phyloP scores from a whole-genome alignment of 495 filamentous ascomycete species.

The Penicillium flavigenum region DNA sequence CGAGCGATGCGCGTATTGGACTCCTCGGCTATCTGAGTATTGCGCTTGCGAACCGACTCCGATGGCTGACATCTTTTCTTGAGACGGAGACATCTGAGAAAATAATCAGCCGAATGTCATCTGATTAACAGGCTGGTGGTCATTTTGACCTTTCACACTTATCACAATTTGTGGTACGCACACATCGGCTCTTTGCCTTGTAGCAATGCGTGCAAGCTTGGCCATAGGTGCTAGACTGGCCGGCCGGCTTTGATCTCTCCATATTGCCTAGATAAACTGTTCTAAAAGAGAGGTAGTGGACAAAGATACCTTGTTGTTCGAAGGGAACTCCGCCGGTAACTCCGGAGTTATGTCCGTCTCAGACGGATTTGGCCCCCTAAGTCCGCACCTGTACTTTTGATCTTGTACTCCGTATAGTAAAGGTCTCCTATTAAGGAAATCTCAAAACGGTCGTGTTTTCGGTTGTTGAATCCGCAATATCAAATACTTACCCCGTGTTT shows the following conservation, averaged over 20 bases:
- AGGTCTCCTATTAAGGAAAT: too few species aligned
- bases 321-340: too few species aligned
- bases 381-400: too few species aligned
- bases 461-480: too few species aligned
- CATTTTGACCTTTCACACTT: slow-evolving; percentile 26
- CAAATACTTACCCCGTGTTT: too few species aligned
- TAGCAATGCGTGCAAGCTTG: slow-evolving; percentile 32
- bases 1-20: slow-evolving; percentile 48
- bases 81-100: slow-evolving; percentile 45
- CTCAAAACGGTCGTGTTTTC: too few species aligned
- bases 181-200: slow-evolving; percentile 36
- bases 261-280: background rate
- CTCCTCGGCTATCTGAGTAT: slow-evolving; percentile 25
- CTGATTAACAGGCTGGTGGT: background rate
- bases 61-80: slow-evolving; percentile 41
- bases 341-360: too few species aligned
- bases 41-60: slow-evolving; percentile 33
- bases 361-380: too few species aligned
- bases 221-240: slow-evolving; percentile 24
- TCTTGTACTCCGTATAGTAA: too few species aligned
- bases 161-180: slow-evolving; percentile 17
- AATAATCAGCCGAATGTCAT: slow-evolving; percentile 7
- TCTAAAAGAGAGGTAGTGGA: too few species aligned
- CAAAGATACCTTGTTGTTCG: too few species aligned
- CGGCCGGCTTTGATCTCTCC: slow-evolving; percentile 10